Evolutionary conservation across 176 grass and related monocot genomes (phyloP).

Genomic region (Aegilops speltoides): DNA sequence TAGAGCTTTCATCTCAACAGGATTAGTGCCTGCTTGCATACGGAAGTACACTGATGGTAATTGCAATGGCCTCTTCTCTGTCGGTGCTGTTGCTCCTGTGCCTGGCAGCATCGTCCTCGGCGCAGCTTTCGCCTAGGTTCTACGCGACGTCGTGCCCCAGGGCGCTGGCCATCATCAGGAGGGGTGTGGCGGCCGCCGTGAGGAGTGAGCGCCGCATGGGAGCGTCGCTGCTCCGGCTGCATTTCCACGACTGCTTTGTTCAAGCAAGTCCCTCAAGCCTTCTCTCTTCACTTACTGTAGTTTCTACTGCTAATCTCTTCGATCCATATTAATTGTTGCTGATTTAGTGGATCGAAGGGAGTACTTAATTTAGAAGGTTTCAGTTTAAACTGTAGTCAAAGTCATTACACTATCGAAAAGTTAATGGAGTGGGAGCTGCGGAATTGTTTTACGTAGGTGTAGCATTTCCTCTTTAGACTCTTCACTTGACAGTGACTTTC

Average conservation of each 20-base stretch:
- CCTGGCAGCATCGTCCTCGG: slow-evolving; percentile 34
- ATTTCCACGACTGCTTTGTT: slow-evolving; percentile 89
- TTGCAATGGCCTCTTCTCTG: background rate
- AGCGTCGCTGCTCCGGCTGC: slow-evolving; percentile 75
- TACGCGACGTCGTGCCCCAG: slow-evolving; percentile 61
- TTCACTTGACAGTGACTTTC: no score
- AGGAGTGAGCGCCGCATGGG: slow-evolving; percentile 60
- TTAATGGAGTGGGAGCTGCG: no score
- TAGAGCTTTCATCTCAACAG: background rate
- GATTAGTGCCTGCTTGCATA: background rate
- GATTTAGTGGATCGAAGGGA: no score
- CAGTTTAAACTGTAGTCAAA: no score
- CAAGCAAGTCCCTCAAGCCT: no score
- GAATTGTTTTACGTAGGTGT: no score
- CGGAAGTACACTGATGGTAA: background rate
- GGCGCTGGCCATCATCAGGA: slow-evolving; percentile 42
- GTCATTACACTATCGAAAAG: no score
- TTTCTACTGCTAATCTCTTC: no score
- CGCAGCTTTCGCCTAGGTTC: slow-evolving; percentile 67
- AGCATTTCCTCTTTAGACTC: no score
- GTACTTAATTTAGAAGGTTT: no score
- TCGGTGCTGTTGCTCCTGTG: slow-evolving; percentile 26
- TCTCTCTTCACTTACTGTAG: no score
- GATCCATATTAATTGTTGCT: no score
- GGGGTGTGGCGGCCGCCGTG: slow-evolving; percentile 55